Evolutionary conservation across 768 basidiomycete genomes (phyloP).

Genomic region (Trametes meyenii): DNA sequence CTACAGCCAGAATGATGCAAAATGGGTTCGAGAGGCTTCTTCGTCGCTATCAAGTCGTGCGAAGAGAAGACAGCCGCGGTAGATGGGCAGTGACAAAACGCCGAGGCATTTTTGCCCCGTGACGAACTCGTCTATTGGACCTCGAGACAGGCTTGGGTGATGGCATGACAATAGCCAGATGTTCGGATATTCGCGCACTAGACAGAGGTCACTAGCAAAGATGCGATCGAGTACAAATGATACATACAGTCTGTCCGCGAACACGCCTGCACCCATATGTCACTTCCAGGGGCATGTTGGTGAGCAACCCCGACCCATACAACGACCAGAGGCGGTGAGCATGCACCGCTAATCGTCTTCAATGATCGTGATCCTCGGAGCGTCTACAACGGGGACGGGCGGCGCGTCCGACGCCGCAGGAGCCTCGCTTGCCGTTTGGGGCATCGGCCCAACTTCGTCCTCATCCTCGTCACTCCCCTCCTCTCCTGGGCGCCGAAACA

Average conservation of each 20-base stretch:
- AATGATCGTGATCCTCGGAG: constrained; percentile 48
- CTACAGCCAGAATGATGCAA: neutral
- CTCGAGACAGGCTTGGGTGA: neutral
- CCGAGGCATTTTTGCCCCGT: neutral
- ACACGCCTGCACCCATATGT: neutral
- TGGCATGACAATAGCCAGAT: neutral
- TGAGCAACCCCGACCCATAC: neutral
- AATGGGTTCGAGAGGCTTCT: neutral
- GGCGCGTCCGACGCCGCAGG: constrained; percentile 5
- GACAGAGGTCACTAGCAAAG: constrained; percentile 4
- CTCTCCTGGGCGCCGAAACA: constrained; percentile 57
- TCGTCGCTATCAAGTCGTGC: neutral
- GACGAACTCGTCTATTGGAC: neutral
- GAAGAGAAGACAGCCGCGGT: neutral
- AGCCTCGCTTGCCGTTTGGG: neutral
- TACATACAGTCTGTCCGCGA: constrained; percentile 9
- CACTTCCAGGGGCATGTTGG: constrained; percentile 1
- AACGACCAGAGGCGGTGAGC: neutral
- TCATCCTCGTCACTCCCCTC: constrained; percentile 44
- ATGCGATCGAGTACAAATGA: constrained; percentile 9
- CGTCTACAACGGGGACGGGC: constrained; percentile 35
- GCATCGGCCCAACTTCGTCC: constrained; percentile 29
- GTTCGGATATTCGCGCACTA: constrained; percentile 8
- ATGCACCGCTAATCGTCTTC: constrained; percentile 45
- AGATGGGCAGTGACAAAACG: neutral